These are phyloP conservation scores for Odonthalia washingtoniensis DNA, from an alignment of 31 red algal species.

Conservation along the genomic window DNA sequence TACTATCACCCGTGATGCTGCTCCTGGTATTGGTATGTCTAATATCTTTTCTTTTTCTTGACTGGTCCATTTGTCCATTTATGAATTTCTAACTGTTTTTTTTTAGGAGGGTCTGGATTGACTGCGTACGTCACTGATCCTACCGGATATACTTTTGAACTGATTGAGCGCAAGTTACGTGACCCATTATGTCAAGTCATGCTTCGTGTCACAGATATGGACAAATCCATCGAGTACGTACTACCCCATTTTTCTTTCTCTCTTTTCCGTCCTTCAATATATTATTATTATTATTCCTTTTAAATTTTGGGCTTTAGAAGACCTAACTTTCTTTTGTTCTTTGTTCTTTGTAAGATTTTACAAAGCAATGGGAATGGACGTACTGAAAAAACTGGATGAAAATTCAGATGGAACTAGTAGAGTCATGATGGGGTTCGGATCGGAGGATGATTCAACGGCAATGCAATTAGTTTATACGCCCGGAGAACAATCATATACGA, in stretches of 20 bases:
- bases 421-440: constrained; percentile 74
- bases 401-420: constrained; percentile 63
- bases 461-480: constrained; percentile 80
- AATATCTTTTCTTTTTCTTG: neutral
- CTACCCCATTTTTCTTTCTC: neutral
- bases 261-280: neutral
- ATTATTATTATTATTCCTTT: neutral
- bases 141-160: constrained; percentile 73
- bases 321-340: no score
- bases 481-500: constrained; percentile 58
- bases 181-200: constrained; percentile 76
- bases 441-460: constrained; percentile 60
- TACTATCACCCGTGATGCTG: constrained; percentile 58
- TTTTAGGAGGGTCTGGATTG: constrained; percentile 46
- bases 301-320: no score
- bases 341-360: constrained; percentile 45
- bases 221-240: constrained; percentile 56
- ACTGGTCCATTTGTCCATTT: neutral
- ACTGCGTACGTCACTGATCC: constrained; percentile 72
- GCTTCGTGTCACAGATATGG: constrained; percentile 70
- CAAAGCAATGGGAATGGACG: constrained; percentile 77
- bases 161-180: constrained; percentile 57
- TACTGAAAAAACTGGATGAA: constrained; percentile 68
- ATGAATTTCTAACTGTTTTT: constrained; percentile 1
- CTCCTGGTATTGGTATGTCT: constrained; percentile 63